Evolutionary conservation across 192 early-diverging fungal genomes (phyloP).

Genomic region (Umbelopsis vinacea): DNA sequence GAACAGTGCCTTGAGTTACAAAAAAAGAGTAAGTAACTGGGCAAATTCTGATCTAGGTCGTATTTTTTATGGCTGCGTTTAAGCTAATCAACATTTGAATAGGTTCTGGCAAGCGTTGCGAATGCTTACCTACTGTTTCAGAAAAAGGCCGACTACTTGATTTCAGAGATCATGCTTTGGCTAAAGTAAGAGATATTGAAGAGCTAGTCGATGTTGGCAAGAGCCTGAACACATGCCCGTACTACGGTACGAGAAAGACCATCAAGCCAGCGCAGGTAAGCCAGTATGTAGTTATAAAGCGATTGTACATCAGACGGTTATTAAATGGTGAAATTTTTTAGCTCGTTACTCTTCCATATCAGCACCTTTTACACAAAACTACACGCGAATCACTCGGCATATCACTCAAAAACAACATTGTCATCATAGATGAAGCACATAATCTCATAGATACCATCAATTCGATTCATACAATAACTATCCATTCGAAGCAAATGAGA

Average conservation of each 20-base stretch:
- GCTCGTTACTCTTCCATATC: slow-evolving; percentile 90
- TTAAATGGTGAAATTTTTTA: slow-evolving; percentile 37
- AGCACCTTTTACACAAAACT: slow-evolving; percentile 74
- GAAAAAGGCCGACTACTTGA: slow-evolving; percentile 25
- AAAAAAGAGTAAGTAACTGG: slow-evolving; percentile 50
- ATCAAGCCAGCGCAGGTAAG: slow-evolving; percentile 56
- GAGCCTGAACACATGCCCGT: slow-evolving; percentile 68
- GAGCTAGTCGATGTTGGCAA: slow-evolving; percentile 74
- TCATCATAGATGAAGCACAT: slow-evolving; percentile 87
- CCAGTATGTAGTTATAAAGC: neutral
- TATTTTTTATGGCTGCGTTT: neutral
- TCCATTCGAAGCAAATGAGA: slow-evolving; percentile 57
- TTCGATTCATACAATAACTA: slow-evolving; percentile 65
- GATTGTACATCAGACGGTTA: neutral
- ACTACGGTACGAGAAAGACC: slow-evolving; percentile 78
- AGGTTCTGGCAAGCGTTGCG: neutral
- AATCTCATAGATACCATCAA: slow-evolving; percentile 78
- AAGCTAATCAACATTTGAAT: neutral
- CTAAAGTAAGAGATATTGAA: slow-evolving; percentile 79
- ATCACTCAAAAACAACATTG: slow-evolving; percentile 68
- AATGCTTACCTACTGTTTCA: neutral
- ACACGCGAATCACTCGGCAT: slow-evolving; percentile 80
- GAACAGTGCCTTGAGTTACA: slow-evolving; percentile 88
- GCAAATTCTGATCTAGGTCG: neutral
- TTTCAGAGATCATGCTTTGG: slow-evolving; percentile 60